Base-by-base conservation (phyloP, 164 flowering plant species). In the Stephania yunnanensis region DNA sequence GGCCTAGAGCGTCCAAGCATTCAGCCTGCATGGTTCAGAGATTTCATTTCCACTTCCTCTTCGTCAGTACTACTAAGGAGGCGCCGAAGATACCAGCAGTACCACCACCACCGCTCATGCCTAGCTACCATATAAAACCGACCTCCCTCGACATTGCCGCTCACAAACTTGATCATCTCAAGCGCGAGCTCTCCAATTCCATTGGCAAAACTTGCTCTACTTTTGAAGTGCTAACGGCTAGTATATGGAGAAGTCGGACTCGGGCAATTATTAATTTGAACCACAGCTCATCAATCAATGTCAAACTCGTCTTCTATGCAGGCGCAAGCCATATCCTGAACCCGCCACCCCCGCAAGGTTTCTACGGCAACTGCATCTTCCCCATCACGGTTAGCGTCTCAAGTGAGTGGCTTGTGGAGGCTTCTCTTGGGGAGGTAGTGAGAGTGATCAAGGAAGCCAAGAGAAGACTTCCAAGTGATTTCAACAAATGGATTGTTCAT, bases 1-100 rank as follows among this genome's bases (percentile, higher is more conserved):
- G 90, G 92, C 25, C 68, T 71, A 11, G 65, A 74, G 0, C 68
- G 67, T 13, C 86, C 76, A n/a, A 80, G 77, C 74, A 30, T 82
- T 4, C 6, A 22, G 11, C 88, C 92, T 4, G 79, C 77, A 1
- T 90, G 93, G 93, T 30, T 25, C 10, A 76, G 93, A 36, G 83
- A 87, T 80, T 84, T 86, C 17, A 76, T 80, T 71, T 70, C 82
- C 2, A 29, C 84, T 5, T 5, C 25, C 20, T 13, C 68, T 65
- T 19, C 5, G 0, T 25, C 25, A 25, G 0, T 25, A 25, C 25
- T 65, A 0, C n/a, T n/a, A 6, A 11, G 10, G n/a, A 4, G 5
- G 15, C 29, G 4, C 10, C 9, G 29, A 25, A 25, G 25, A 25
- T 25, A 25, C 6, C 20, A 6, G 25, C 67, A 64, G 8, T 10